Percentiles rank a stretch among this genome's conserved stretches.
phyloP scores from a whole-genome alignment of 2,329 filamentous ascomycete species.

The Beauveria asiatica region DNA sequence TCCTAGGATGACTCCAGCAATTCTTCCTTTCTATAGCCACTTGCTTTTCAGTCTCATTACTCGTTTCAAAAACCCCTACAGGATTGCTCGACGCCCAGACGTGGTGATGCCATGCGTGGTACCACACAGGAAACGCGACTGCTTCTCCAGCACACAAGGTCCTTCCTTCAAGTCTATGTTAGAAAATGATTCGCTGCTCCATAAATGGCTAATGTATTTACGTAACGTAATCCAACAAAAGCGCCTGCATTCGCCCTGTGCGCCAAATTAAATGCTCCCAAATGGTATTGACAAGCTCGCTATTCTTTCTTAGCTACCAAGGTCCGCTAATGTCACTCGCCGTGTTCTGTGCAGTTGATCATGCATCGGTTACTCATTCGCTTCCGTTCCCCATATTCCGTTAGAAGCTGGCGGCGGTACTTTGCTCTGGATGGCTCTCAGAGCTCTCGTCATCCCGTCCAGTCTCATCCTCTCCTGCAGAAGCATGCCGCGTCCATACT shows the following conservation, averaged over 20 bases:
- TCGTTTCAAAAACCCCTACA: neutral
- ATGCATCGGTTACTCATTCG: neutral
- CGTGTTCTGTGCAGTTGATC: neutral
- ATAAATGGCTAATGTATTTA: neutral
- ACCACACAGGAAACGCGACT: neutral
- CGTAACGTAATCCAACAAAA: neutral
- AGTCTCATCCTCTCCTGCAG: conserved; percentile 71
- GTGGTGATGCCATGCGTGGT: conserved; percentile 9
- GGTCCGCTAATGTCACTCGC: neutral
- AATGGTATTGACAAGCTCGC: neutral
- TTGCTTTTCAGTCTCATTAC: neutral
- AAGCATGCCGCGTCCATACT: conserved; percentile 70
- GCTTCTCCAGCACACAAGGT: too few relatives aligned
- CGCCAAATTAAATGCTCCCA: neutral
- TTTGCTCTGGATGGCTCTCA: conserved; percentile 49
- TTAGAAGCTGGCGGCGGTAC: neutral
- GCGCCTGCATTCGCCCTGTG: neutral
- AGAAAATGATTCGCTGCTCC: neutral
- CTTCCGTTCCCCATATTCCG: neutral
- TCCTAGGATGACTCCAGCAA: neutral
- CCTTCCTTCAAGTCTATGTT: too few relatives aligned
- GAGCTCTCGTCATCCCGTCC: conserved; percentile 70
- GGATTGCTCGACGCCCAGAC: conserved; percentile 36
- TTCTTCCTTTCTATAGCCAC: neutral
- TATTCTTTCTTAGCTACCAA: neutral